Evolutionary conservation across 2,329 filamentous ascomycete species (phyloP).

Genomic region (Stachybotrys elegans): DNA sequence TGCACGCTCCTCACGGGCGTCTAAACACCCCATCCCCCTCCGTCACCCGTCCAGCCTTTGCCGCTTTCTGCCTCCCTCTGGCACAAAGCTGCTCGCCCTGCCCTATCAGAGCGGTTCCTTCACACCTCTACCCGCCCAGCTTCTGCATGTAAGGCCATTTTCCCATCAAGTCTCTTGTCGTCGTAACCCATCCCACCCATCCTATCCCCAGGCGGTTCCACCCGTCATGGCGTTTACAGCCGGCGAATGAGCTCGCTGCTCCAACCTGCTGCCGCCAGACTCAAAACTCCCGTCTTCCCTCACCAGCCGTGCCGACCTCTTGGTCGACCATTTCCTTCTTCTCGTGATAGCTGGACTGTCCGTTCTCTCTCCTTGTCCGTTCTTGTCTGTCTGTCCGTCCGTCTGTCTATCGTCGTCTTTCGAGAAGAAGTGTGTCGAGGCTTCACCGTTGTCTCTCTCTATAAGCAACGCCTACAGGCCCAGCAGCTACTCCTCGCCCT

Average conservation of each 20-base stretch:
- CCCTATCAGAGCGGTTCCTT: constrained; percentile 24
- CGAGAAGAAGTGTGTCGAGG: no score
- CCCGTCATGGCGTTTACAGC: constrained; percentile 29
- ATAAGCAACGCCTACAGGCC: constrained; percentile 8
- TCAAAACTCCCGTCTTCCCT: constrained; percentile 49
- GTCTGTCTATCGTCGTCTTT: constrained; percentile 23
- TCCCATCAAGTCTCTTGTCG: no score
- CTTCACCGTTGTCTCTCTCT: constrained; percentile 11
- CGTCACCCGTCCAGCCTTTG: constrained; percentile 13
- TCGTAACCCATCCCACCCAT: constrained; percentile 12
- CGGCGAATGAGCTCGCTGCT: constrained; percentile 24
- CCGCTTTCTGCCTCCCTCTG: constrained; percentile 2
- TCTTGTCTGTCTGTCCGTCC: no score
- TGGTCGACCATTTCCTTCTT: constrained; percentile 29
- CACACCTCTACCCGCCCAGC: constrained; percentile 12
- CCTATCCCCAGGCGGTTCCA: constrained; percentile 22
- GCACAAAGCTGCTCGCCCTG: constrained; percentile 14
- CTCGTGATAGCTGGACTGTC: constrained; percentile 54
- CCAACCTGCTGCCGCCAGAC: constrained; percentile 23
- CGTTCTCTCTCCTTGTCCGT: no score
- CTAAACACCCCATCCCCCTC: no score
- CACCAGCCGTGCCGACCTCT: constrained; percentile 26
- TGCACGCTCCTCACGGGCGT: constrained; percentile 21
- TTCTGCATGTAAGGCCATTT: constrained; percentile 18
- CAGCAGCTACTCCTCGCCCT: neutral